Conservation (phyloP, 345 rosid species). For the Linum trigynum region DNA sequence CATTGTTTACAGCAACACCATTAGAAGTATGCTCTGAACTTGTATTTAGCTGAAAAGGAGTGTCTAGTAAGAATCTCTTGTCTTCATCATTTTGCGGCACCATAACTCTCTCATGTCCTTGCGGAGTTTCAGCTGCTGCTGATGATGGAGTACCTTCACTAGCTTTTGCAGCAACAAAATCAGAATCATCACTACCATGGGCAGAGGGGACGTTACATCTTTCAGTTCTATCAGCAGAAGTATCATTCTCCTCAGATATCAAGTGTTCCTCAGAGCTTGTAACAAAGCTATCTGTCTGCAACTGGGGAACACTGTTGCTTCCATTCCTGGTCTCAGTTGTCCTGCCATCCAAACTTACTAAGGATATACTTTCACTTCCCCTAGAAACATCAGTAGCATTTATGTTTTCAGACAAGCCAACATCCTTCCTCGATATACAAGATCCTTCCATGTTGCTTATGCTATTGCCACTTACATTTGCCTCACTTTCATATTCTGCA, state of each 20-base stretch:
- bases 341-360: slow-evolving; percentile 13
- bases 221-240: slow-evolving; percentile 20
- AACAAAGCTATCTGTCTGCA: slow-evolving; percentile 12
- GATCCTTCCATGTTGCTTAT: slow-evolving; percentile 21
- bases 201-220: slow-evolving; percentile 10
- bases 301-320: slow-evolving; percentile 13
- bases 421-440: slow-evolving; percentile 18
- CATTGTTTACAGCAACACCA: slow-evolving; percentile 16
- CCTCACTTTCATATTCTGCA: slow-evolving; percentile 23
- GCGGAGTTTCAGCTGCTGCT: slow-evolving; percentile 13
- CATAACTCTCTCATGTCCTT: not conserved
- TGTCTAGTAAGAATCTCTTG: slow-evolving; percentile 14
- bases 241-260: slow-evolving; percentile 18
- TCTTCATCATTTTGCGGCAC: slow-evolving; percentile 16
- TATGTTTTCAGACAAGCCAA: slow-evolving; percentile 22
- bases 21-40: slow-evolving; percentile 25
- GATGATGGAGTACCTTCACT: slow-evolving; percentile 14
- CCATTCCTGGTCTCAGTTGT: slow-evolving; percentile 10
- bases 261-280: slow-evolving; percentile 23
- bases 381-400: slow-evolving; percentile 16
- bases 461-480: slow-evolving; percentile 11
- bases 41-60: slow-evolving; percentile 19
- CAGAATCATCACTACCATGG: slow-evolving; percentile 15
- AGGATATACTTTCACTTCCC: slow-evolving; percentile 7
- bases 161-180: slow-evolving; percentile 17